phyloP scores from a whole-genome alignment of 139 green algal genomes.

The Nannochloris sp. region DNA sequence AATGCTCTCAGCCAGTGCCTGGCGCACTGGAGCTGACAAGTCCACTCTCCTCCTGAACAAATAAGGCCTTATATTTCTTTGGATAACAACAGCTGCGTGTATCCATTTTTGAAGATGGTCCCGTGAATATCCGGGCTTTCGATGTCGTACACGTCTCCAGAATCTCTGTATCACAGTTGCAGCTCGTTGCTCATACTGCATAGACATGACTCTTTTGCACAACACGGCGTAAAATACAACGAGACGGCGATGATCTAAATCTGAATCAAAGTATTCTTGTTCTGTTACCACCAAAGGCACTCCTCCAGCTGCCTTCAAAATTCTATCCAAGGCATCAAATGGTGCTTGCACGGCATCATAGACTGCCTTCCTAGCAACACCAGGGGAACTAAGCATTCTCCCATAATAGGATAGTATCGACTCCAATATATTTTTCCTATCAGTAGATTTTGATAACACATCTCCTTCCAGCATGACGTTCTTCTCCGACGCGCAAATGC shows the following conservation, averaged over 20 bases:
- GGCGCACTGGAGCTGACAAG: background rate
- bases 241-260: constrained; percentile 52
- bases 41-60: constrained; percentile 19
- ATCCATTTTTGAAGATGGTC: constrained; percentile 40
- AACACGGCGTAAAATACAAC: constrained; percentile 65
- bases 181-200: constrained; percentile 50
- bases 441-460: too few relatives aligned
- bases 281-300: constrained; percentile 8
- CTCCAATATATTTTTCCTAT: too few relatives aligned
- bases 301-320: background rate
- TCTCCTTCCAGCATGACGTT: too few relatives aligned
- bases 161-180: constrained; percentile 51
- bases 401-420: too few relatives aligned
- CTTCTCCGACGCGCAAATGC: too few relatives aligned
- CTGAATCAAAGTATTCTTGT: constrained; percentile 50
- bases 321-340: too few relatives aligned
- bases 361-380: too few relatives aligned
- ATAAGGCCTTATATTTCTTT: constrained; percentile 27
- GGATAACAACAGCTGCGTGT: constrained; percentile 33
- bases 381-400: too few relatives aligned
- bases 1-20: constrained; percentile 1
- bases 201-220: constrained; percentile 37
- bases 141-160: constrained; percentile 26
- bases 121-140: constrained; percentile 16
- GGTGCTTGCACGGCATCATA: too few relatives aligned